Evolutionary conservation across 345 rosid genomes (phyloP).

Genomic region (Rubroshorea leprosula): DNA sequence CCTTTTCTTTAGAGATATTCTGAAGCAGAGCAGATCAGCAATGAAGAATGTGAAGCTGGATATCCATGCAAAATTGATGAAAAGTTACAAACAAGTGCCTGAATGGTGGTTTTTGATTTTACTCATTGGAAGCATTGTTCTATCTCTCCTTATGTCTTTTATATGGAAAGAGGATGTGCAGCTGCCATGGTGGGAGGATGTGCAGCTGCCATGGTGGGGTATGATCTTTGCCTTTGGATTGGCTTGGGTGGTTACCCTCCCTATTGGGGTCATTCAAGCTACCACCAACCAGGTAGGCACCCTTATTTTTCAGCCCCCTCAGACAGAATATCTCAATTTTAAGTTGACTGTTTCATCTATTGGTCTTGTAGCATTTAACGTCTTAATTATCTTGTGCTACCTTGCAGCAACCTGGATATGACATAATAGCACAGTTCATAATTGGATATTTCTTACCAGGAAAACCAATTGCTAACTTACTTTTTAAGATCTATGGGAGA

Average conservation of each 20-base stretch:
- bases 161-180: slow-evolving; percentile 78
- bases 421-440: slow-evolving; percentile 95
- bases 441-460: slow-evolving; percentile 89
- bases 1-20: slow-evolving; percentile 61
- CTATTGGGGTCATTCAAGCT: slow-evolving; percentile 97
- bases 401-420: slow-evolving; percentile 98
- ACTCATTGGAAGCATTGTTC: slow-evolving; percentile 45
- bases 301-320: too few species aligned
- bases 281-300: slow-evolving; percentile 86
- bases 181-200: slow-evolving; percentile 86
- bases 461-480: slow-evolving; percentile 86
- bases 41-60: slow-evolving; percentile 69
- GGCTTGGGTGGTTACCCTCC: slow-evolving; percentile 93
- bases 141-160: slow-evolving; percentile 72
- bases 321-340: too few species aligned
- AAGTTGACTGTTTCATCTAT: neutral
- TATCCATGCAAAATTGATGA: slow-evolving; percentile 74
- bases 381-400: slow-evolving; percentile 2
- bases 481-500: slow-evolving; percentile 94
- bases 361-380: neutral
- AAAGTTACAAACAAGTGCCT: slow-evolving; percentile 82
- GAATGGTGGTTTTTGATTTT: slow-evolving; percentile 84
- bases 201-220: slow-evolving; percentile 96
- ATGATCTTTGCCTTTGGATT: slow-evolving; percentile 83
- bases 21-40: slow-evolving; percentile 74